Evolutionary conservation across 768 basidiomycete species (phyloP), one percentile per base, ranked within the genome.

Genomic region (Psilocybe sp.): DNA sequence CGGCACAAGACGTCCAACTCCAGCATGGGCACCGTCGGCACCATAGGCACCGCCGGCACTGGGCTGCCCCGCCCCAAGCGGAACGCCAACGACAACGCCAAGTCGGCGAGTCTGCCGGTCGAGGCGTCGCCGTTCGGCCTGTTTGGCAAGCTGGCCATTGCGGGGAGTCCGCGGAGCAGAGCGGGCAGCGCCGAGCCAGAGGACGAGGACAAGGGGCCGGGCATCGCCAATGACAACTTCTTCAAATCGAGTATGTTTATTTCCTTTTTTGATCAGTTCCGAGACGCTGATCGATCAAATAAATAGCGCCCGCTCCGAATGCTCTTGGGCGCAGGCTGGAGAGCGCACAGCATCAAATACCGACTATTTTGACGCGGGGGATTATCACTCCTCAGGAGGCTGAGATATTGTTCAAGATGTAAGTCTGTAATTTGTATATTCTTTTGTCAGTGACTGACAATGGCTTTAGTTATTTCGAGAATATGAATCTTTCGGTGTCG

Each of bases 401-500:
- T 0, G 87, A 90, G 55, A 74, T 78, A 45, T 70, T 92, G 23
- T 91, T 91, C 69, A 71, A 77, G 59, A 87, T 88, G 85, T 87
- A 53, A 42, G 79, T 54, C 15, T 15, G 10, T 23, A 19, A 19
- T 11, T 5, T 39, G 38, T 50, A 28, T 36, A 14, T 37, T 49
- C 13, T 13, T 2, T 16, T 10, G 16, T 49, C 42, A 20, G 46
- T 41, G 10, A n/a, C 36, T 46, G 39, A 44, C 43, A 18, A 34
- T 18, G 5, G 37, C 49, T 50, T 9, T 59, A 89, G 87, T 49
- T 91, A 81, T 64, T 90, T 87, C 57, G 80, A 86, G 44, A 77
- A 80, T 56, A 89, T 92, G 79, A 92, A 92, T 59, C 70, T 80
- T 7, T 90, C 89, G 0, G 69, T 90, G 15, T 92, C 85, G 2